These are phyloP conservation scores for Protostelium mycophagum DNA, from an alignment of 78 protist genomes.

Conservation along the genomic window DNA sequence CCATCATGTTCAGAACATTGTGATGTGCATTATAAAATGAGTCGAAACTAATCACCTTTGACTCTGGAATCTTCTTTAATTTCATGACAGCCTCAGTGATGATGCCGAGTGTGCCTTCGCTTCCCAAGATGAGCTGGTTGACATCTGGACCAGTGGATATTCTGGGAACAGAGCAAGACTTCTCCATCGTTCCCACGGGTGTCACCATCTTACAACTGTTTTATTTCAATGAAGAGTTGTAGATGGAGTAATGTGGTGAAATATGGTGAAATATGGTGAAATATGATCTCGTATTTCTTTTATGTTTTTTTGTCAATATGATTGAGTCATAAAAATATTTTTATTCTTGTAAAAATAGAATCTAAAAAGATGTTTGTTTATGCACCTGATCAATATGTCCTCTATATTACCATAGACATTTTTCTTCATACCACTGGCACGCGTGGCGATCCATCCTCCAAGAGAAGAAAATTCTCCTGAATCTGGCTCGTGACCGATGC, in stretches of 20 bases:
- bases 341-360: background rate
- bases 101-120: slow-evolving; percentile 83
- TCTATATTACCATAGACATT: slow-evolving; percentile 85
- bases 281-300: too few relatives aligned
- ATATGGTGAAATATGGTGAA: too few relatives aligned
- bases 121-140: slow-evolving; percentile 69
- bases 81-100: slow-evolving; percentile 77
- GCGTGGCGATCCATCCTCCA: slow-evolving; percentile 90
- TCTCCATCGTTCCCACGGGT: slow-evolving; percentile 75
- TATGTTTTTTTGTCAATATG: too few relatives aligned
- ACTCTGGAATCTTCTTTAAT: slow-evolving; percentile 44
- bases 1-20: slow-evolving; percentile 34
- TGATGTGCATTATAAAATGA: too few relatives aligned
- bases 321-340: too few relatives aligned
- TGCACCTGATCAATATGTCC: slow-evolving; percentile 58
- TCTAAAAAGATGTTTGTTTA: background rate
- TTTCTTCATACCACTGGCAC: slow-evolving; percentile 80
- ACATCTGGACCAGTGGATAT: slow-evolving; percentile 74
- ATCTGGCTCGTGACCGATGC: slow-evolving; percentile 88
- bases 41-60: background rate
- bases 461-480: slow-evolving; percentile 75
- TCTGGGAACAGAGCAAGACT: slow-evolving; percentile 42
- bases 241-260: too few relatives aligned
- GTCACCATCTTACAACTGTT: slow-evolving; percentile 65
- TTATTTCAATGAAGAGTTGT: too few relatives aligned